Evolutionary conservation across 345 rosid species (phyloP), one percentile per base, ranked within the genome.

Genomic region (Camelina neglecta): DNA sequence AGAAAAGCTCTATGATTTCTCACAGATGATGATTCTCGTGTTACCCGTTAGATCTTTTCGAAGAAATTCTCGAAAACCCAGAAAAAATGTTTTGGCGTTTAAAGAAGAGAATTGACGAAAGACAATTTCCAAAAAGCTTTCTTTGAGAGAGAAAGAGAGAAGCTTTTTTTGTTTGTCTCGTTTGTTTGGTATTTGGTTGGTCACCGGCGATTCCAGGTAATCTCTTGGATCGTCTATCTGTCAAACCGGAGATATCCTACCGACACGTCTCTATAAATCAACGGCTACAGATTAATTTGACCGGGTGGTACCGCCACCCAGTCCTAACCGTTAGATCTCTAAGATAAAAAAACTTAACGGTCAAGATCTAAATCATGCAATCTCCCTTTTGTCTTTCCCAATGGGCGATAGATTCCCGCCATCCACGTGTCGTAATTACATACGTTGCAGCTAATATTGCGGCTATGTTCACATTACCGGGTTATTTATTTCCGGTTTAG

Each of bases 171-270:
- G 31, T 29, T 29, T 4, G 75, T 77, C 81, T 74, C 69, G 81
- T 76, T 81, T 75, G 84, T 76, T 81, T 75, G 84, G 80, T 75
- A 54, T 83, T 60, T 66, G 82, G 85, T 83, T 88, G 93, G 90
- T 58, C 77, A 85, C 92, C 85, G 93, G 90, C 86, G 84, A 75
- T 83, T 84, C 85, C 93, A 89, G 89, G 90, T 85, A 81, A 88
- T 69, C 75, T 67, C 72, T 10, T 73, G 45, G 75, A 66, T 74
- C 78, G 75, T 75, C 83, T 70, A 71, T 87, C 85, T 85, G 88
- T 77, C 82, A 60, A 7, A 49, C 11, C 42, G 61, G 60, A 51
- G 23, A 58, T 60, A 6, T 21, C 4, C 12, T 9, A 67, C 60
- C 42, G 79, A 79, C 82, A 81, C 87, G 87, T 84, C 84, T 84